Evolutionary conservation across 1,284 basidiomycete genomes (phyloP), one percentile per base, ranked within the genome.

Genomic region (Fomitopsis pinicola): DNA sequence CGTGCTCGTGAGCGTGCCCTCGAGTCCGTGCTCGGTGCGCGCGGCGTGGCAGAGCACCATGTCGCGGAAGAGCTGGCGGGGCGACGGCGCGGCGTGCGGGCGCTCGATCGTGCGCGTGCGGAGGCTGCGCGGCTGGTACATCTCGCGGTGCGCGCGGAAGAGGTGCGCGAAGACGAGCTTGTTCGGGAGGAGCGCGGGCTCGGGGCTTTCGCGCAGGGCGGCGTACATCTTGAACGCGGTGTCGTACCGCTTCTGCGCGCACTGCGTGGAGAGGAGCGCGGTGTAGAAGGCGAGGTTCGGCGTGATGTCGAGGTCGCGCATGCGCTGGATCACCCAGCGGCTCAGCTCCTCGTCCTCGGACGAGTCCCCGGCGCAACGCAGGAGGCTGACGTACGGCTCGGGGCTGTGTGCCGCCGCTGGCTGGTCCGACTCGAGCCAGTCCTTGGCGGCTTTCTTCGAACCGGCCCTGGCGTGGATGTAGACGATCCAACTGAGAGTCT

Each of bases 31-130:
- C 61, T 33, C 60, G 65, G 5, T 59, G 30, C 5, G 62, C 70
- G 46, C 66, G 70, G 45, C 62, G 55, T 77, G 75, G 59, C 70
- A 73, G 42, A 63, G 58, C 55, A 82, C 69, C 78, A 85, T 78
- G 40, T 84, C 78, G 19, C 70, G 72, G 69, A 78, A 83, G n/a
- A 85, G 71, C n/a, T 66, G 64, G 26, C 82, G 78, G 5, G 80
- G 75, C 9, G 70, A 62, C 1, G 78, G 65, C 19, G 71, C 67
- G 26, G 59, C 36, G 17, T 26, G 17, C 2, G 64, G 65, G 0
- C 56, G 30, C 44, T 61, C 65, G 22, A 66, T 60, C 35, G 59
- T 59, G 44, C 76, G 74, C 0, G 62, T 61, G 45, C 64, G 65
- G 14, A 66, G 61, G 42, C 60, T 63, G 46, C 75, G 75, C 19